Evolutionary conservation across 257 asterid species (phyloP).

Genomic region (Mentha longifolia): DNA sequence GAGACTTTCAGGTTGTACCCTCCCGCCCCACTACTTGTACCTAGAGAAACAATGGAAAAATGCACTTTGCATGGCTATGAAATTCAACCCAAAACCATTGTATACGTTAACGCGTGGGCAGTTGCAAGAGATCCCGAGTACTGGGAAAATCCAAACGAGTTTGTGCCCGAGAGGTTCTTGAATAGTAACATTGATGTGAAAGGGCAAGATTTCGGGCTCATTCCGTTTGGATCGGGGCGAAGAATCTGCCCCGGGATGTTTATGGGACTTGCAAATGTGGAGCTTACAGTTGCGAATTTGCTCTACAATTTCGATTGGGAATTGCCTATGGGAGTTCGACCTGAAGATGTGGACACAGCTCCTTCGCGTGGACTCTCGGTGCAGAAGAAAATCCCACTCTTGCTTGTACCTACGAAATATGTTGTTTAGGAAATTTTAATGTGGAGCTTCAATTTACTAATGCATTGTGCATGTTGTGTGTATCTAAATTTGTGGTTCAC

Average conservation of each 20-base stretch:
- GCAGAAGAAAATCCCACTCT: conserved; percentile 33
- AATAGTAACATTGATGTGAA: conserved; percentile 18
- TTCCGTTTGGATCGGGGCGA: conserved; percentile 40
- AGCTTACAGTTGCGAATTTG: conserved; percentile 34
- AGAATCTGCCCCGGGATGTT: conserved; percentile 32
- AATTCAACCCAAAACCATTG: conserved; percentile 27
- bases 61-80: conserved; percentile 30
- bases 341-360: conserved; percentile 15
- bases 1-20: conserved; percentile 32
- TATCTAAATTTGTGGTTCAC: no score
- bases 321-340: conserved; percentile 10
- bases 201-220: conserved; percentile 31
- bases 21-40: conserved; percentile 28
- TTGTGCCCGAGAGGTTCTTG: conserved; percentile 34
- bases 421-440: background rate
- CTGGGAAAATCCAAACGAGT: conserved; percentile 36
- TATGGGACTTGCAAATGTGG: conserved; percentile 31
- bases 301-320: conserved; percentile 33
- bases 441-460: no score
- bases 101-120: conserved; percentile 33
- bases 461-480: background rate
- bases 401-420: conserved; percentile 21
- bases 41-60: conserved; percentile 24
- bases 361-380: conserved; percentile 15
- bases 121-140: conserved; percentile 32